Conservation (phyloP, 2,329 filamentous ascomycete genomes). For the Trichoderma guizhouense region DNA sequence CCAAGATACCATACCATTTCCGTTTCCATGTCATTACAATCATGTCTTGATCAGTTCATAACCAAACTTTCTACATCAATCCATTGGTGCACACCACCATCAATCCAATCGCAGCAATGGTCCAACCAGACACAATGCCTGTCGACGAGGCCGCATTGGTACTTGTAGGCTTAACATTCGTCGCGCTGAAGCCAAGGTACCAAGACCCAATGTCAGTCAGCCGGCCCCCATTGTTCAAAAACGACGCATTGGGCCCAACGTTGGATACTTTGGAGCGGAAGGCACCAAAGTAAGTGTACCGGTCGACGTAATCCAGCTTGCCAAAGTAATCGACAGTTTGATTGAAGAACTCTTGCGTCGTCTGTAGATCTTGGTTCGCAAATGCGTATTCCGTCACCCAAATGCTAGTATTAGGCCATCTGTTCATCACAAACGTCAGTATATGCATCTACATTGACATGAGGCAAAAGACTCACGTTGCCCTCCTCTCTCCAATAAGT, state of each 20-base stretch:
- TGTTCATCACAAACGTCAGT: constrained; percentile 25
- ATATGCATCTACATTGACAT: neutral
- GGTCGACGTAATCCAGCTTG: constrained; percentile 49
- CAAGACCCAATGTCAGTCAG: constrained; percentile 73
- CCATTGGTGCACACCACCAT: neutral
- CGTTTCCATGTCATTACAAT: neutral
- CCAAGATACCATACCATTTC: neutral
- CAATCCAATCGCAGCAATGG: neutral
- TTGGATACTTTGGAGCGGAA: constrained; percentile 70
- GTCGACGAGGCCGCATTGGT: constrained; percentile 10
- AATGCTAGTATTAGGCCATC: constrained; percentile 59
- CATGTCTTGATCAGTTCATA: neutral
- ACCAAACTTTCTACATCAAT: neutral
- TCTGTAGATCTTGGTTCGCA: constrained; percentile 51
- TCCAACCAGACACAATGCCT: neutral
- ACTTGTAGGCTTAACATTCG: constrained; percentile 41
- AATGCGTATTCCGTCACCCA: constrained; percentile 80
- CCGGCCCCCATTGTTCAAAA: constrained; percentile 64
- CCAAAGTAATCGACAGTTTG: constrained; percentile 65
- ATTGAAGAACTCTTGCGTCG: constrained; percentile 67
- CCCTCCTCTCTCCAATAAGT: constrained; percentile 55
- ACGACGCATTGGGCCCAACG: constrained; percentile 68
- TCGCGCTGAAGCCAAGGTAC: constrained; percentile 63
- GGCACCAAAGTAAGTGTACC: constrained; percentile 73
- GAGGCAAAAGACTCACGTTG: constrained; percentile 29